Evolutionary conservation across 2,329 filamentous ascomycete genomes (phyloP), one percentile per base, ranked within the genome.

Genomic region (Monilinia polystroma): DNA sequence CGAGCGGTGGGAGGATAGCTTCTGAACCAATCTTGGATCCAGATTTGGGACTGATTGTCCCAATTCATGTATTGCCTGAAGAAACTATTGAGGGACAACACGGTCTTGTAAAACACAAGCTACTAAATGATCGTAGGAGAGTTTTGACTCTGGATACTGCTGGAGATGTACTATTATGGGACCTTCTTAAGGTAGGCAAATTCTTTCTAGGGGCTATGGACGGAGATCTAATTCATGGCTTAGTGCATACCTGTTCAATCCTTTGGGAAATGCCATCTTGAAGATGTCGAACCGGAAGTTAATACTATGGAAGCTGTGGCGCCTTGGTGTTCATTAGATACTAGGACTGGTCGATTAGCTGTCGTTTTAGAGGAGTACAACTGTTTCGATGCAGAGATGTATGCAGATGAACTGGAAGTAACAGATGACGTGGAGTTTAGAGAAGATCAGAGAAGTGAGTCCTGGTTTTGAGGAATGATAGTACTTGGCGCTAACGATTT

Each of bases 351-450:
- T 47, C 92, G 91, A 69, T 81, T 99, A 66, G 94, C 93, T 2
- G 94, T 97, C 3, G 89, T 96, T 23, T 79, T 99, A 23, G 95
- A 99, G 75, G 92, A 93, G 52, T 96, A 95, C 74, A 96, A 96
- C 72, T 97, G 93, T 77, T 99, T 99, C 73, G 95, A 99, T 78
- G 95, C 93, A 20, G 95, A 99, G 75, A 90, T 97, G 78, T 99
- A 99, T 76, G 94, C 93, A 0, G 95, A 99, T 76, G 93, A 98
- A 78, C 81, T 96, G 47, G 82, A 88, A 52, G 73, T 94, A 65
- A 85, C 90, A 14, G 89, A 92, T 69, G 81, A 86, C n/a, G 82
- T 90, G 23, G 89, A 93, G 16, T 97, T 97, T 75, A 84, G 90
- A 67, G 94, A 98, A 73, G 95, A 99, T 73, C 94, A 98, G 79